A percentile compares a stretch with the other conserved stretches of the same genome.
Conservation (phyloP, 495 filamentous ascomycete genomes). For the Ascobolus immersus region DNA sequence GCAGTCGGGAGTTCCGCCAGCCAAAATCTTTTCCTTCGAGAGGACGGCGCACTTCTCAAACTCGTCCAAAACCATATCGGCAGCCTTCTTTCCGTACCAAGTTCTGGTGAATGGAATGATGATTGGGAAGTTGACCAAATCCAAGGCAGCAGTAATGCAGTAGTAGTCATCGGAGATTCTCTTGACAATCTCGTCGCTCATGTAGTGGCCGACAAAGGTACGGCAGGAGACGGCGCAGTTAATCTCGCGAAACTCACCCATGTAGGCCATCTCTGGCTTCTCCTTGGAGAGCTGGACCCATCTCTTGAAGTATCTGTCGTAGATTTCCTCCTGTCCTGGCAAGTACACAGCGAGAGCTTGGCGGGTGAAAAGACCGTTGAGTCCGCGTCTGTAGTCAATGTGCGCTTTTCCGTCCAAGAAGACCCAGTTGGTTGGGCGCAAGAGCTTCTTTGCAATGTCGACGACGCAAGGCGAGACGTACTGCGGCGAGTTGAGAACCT, state of each 20-base stretch:
- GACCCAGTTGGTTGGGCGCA: slow-evolving; percentile 84
- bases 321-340: slow-evolving; percentile 76
- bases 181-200: slow-evolving; percentile 65
- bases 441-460: slow-evolving; percentile 79
- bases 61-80: slow-evolving; percentile 72
- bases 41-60: slow-evolving; percentile 83
- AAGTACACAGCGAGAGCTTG: slow-evolving; percentile 69
- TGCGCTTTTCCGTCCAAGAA: slow-evolving; percentile 90
- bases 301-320: slow-evolving; percentile 57
- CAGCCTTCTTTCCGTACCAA: slow-evolving; percentile 92
- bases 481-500: slow-evolving; percentile 81
- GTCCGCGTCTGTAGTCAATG: slow-evolving; percentile 87
- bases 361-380: slow-evolving; percentile 86
- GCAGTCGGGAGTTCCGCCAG: slow-evolving; percentile 63
- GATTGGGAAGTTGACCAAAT: slow-evolving; percentile 95
- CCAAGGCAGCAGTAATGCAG: slow-evolving; percentile 79
- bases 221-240: slow-evolving; percentile 88
- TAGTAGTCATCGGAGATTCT: slow-evolving; percentile 96
- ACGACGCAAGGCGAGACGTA: slow-evolving; percentile 96
- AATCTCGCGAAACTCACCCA: slow-evolving; percentile 79
- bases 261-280: slow-evolving; percentile 57
- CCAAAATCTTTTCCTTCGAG: slow-evolving; percentile 74
- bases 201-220: slow-evolving; percentile 92
- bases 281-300: slow-evolving; percentile 53
- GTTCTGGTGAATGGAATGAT: slow-evolving; percentile 89